Evolutionary conservation across 371 early-diverging fungal species (phyloP).

Genomic region (Mortierella sp.): DNA sequence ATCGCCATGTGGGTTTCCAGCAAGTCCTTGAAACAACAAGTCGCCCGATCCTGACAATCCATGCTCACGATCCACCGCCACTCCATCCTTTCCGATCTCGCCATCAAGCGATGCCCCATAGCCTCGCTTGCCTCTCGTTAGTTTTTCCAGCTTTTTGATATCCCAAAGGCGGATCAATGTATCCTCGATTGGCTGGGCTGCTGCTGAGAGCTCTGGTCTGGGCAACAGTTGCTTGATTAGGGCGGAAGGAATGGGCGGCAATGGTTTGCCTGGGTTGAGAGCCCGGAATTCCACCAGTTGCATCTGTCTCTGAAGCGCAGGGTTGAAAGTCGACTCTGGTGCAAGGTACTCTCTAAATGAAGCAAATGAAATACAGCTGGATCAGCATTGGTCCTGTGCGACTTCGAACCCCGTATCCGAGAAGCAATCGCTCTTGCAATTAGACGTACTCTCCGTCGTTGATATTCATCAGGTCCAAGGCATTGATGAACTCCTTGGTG

Average conservation of each 20-base stretch:
- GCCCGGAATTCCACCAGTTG: constrained; percentile 71
- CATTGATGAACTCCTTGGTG: constrained; percentile 67
- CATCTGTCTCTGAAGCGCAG: constrained; percentile 67
- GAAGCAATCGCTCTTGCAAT: background rate
- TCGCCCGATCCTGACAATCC: constrained; percentile 28
- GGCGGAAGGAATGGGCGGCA: constrained; percentile 66
- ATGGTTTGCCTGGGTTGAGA: constrained; percentile 61
- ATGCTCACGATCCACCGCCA: background rate
- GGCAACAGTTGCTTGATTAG: constrained; percentile 61
- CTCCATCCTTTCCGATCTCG: constrained; percentile 32
- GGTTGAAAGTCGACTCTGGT: constrained; percentile 70
- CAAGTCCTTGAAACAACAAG: constrained; percentile 36
- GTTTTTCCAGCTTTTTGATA: constrained; percentile 61
- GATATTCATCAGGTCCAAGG: constrained; percentile 66
- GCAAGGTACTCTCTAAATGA: constrained; percentile 50
- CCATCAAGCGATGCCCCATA: constrained; percentile 42
- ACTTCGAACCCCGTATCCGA: background rate
- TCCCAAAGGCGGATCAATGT: constrained; percentile 61
- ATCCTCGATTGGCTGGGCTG: constrained; percentile 55
- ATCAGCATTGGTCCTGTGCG: background rate
- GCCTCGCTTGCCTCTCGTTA: constrained; percentile 35
- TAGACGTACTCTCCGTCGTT: constrained; percentile 60
- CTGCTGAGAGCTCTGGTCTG: constrained; percentile 57
- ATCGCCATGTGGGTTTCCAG: constrained; percentile 16
- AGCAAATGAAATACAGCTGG: background rate